These are phyloP conservation scores for Aaosphaeria pasadenensis DNA, from an alignment of 2,329 filamentous ascomycete species.

Conservation along the genomic window DNA sequence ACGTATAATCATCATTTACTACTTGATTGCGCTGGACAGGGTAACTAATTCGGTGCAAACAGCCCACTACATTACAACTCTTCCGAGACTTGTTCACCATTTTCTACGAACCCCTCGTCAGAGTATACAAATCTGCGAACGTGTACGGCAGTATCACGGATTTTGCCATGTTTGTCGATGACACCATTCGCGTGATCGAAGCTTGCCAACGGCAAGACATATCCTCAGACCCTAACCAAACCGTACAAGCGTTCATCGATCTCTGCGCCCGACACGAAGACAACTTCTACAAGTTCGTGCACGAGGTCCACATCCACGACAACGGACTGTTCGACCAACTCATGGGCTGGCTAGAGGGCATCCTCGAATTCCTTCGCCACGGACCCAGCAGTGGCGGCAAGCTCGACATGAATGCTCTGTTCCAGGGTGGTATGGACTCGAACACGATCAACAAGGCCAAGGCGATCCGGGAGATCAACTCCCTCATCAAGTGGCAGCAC, in stretches of 20 bases:
- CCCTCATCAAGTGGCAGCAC: conserved; percentile 89
- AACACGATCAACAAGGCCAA: conserved; percentile 67
- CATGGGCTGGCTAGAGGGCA: conserved; percentile 96
- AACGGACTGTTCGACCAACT: conserved; percentile 94
- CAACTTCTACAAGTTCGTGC: conserved; percentile 98
- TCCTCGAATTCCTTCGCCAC: conserved; percentile 86
- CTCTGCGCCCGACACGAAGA: conserved; percentile 91
- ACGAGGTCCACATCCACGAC: conserved; percentile 95
- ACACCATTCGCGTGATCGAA: conserved; percentile 79
- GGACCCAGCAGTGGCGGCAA: conserved; percentile 76
- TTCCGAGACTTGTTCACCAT: conserved; percentile 97
- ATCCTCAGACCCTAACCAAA: conserved; percentile 94
- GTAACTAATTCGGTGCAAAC: not conserved
- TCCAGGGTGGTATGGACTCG: conserved; percentile 72
- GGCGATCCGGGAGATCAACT: conserved; percentile 77
- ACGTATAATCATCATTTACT: conserved; percentile 8
- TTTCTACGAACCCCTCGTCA: conserved; percentile 95
- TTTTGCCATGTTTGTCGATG: conserved; percentile 88
- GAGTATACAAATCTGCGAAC: conserved; percentile 98
- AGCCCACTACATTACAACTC: conserved; percentile 88
- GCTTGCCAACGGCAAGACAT: conserved; percentile 71
- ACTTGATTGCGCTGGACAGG: not conserved
- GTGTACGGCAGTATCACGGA: conserved; percentile 97
- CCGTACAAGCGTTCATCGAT: conserved; percentile 96
- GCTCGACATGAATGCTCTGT: conserved; percentile 90